These are phyloP conservation scores for Zymoseptoria brevis DNA, from an alignment of 2,329 filamentous ascomycete species.

Conservation along the genomic window DNA sequence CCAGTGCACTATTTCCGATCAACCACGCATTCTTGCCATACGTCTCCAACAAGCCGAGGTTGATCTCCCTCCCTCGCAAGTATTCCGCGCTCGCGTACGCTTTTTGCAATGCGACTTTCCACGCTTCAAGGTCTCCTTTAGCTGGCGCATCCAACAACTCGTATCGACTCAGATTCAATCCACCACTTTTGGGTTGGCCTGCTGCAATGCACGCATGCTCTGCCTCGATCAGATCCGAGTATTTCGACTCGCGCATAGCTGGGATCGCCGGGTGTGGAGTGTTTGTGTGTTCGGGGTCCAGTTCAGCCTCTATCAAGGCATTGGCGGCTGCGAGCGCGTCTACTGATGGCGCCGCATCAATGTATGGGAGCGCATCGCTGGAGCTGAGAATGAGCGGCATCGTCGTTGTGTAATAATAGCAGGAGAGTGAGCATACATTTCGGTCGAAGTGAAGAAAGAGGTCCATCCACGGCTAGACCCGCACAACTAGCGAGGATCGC, in stretches of 20 bases:
- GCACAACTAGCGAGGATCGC: background rate
- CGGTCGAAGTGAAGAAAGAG: background rate
- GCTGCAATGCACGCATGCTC: conserved; percentile 62
- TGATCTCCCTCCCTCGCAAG: conserved; percentile 47
- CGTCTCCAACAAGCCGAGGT: conserved; percentile 66
- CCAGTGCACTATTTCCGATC: conserved; percentile 70
- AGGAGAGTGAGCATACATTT: background rate
- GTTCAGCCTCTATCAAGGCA: conserved; percentile 61
- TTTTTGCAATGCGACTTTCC: conserved; percentile 45
- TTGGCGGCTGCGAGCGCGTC: conserved; percentile 58
- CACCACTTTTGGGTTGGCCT: conserved; percentile 38
- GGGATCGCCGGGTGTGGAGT: conserved; percentile 54
- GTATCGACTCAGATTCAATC: conserved; percentile 74
- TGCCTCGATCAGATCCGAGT: conserved; percentile 57
- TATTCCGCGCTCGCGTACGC: conserved; percentile 54
- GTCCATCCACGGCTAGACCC: background rate
- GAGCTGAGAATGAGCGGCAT: conserved; percentile 63
- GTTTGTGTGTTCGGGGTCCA: conserved; percentile 42
- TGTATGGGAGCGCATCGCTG: conserved; percentile 77
- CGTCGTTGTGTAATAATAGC: conserved; percentile 3
- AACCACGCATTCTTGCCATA: conserved; percentile 91
- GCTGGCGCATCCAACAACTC: conserved; percentile 60
- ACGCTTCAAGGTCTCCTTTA: conserved; percentile 37
- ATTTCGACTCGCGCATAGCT: conserved; percentile 44
- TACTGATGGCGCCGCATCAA: conserved; percentile 64